Evolutionary conservation across 768 basidiomycete genomes (phyloP).

Genomic region (Boletus barrowsii): DNA sequence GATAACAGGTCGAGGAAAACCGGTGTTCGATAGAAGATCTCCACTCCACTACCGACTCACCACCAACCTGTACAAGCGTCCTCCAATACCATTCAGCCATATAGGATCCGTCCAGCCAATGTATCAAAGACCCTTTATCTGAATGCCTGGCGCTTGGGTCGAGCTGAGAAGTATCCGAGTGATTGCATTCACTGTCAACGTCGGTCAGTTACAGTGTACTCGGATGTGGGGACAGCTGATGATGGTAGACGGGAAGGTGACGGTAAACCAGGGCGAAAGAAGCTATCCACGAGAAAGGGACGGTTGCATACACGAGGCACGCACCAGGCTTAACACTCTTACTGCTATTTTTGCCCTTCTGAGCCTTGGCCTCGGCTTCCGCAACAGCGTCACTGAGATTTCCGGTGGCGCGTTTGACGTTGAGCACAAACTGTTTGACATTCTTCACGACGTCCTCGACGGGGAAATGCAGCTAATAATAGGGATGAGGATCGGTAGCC

Average conservation of each 20-base stretch:
- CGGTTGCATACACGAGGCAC: slow-evolving; percentile 6
- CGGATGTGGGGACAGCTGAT: neutral
- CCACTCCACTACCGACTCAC: neutral
- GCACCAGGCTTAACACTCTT: slow-evolving; percentile 46
- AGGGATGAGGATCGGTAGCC: slow-evolving; percentile 4
- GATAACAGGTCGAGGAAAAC: too few species aligned
- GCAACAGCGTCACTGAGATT: slow-evolving; percentile 50
- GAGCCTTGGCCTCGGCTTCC: slow-evolving; percentile 40
- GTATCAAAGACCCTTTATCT: slow-evolving; percentile 68
- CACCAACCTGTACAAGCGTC: slow-evolving; percentile 24
- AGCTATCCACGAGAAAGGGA: neutral
- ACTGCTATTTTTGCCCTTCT: slow-evolving; percentile 33
- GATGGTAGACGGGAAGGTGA: neutral
- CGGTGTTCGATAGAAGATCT: too few species aligned
- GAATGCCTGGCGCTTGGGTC: slow-evolving; percentile 85
- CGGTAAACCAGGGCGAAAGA: neutral
- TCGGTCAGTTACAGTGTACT: slow-evolving; percentile 11
- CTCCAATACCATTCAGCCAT: neutral
- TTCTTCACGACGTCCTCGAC: slow-evolving; percentile 76
- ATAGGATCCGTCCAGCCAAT: neutral
- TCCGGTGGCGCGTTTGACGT: slow-evolving; percentile 73
- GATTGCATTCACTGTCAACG: slow-evolving; percentile 62
- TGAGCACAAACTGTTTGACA: slow-evolving; percentile 67
- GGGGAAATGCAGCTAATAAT: slow-evolving; percentile 66
- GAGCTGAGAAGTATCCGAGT: slow-evolving; percentile 83